Base-by-base conservation (phyloP, 306 rosid species). In the Gastrolobium villosum region DNA sequence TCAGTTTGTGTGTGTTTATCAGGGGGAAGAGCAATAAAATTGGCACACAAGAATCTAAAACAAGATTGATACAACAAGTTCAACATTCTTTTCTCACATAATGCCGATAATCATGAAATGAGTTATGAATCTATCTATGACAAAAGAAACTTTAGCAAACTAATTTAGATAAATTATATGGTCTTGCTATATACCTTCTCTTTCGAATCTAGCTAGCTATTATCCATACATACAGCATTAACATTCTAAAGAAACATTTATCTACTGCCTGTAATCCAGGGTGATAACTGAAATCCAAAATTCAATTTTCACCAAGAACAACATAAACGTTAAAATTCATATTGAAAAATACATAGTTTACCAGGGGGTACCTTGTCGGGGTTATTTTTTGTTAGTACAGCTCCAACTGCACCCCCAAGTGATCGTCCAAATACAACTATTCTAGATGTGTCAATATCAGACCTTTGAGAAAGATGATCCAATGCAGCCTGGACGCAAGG, bases 381-480 rank as follows among this genome's bases (percentile, higher is more conserved):
- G 79, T 96, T 96, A 81, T 86, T 90, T 71, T 84, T 91, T 20
- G 98, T 62, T 74, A 96, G 96, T 57, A 88, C 91, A 65, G 99
- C 68, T 79, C 99, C 99, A 86, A 96, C 99, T 50, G 99, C 99
- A 80, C 98, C 99, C 36, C 99, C 99, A 64, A 96, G 99, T 61
- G 99, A 93, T 87, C 99, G 87, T 84, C 99, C 99, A 70, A 93
- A 96, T 59, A 96, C 94, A 87, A 96, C 72, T 79, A 96, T 93
- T 86, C 93, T 87, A 68, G 98, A 87, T 14, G 96, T 83, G 81
- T 96, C 99, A 64, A 96, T 91, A 85, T 96, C 99, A 83, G 90
- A 77, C 84, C 98, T 87, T 85, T 91, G 96, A 75, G 88, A 89
- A 81, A 96, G 99, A 90, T 96, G 97, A 72, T 96, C 97, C 91